A percentile compares a stretch with the other conserved stretches of the same genome.
These are phyloP conservation scores for Chloranthus sessilifolius DNA, from an alignment of 164 flowering plant species.

Conservation along the genomic window DNA sequence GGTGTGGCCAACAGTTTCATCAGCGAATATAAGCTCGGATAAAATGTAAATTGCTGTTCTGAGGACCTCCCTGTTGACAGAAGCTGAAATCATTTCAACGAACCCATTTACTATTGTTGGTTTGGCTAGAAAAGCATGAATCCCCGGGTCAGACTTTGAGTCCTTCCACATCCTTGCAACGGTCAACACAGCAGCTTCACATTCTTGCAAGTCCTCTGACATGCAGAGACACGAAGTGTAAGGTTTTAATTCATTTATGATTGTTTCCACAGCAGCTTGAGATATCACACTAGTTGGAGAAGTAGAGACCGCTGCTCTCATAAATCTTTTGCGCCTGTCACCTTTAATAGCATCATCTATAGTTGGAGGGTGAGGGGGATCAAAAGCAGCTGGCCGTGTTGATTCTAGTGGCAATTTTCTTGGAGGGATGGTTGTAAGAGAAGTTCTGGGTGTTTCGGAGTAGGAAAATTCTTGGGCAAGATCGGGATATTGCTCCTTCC, in stretches of 20 bases:
- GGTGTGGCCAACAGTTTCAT: constrained; percentile 49
- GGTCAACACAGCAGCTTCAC: constrained; percentile 59
- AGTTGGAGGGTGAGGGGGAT: constrained; percentile 16
- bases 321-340: constrained; percentile 34
- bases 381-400: constrained; percentile 15
- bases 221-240: constrained; percentile 48
- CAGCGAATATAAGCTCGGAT: constrained; percentile 50
- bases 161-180: constrained; percentile 60
- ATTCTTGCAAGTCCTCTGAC: constrained; percentile 61
- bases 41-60: constrained; percentile 50
- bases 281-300: constrained; percentile 76
- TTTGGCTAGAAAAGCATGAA: constrained; percentile 51
- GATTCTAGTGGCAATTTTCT: constrained; percentile 25
- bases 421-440: constrained; percentile 20
- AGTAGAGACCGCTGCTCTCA: constrained; percentile 24
- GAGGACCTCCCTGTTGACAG: constrained; percentile 52
- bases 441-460: constrained; percentile 43
- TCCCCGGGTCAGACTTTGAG: constrained; percentile 39
- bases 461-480: constrained; percentile 53
- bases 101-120: constrained; percentile 53
- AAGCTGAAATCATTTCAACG: constrained; percentile 45
- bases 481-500: constrained; percentile 76
- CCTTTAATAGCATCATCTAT: constrained; percentile 12
- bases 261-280: constrained; percentile 57
- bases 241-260: constrained; percentile 54